Percentiles rank a stretch among this genome's conserved stretches.
Evolutionary conservation across 2,329 filamentous ascomycete genomes (phyloP).

Genomic region (Magnaporthiopsis rhizophila): DNA sequence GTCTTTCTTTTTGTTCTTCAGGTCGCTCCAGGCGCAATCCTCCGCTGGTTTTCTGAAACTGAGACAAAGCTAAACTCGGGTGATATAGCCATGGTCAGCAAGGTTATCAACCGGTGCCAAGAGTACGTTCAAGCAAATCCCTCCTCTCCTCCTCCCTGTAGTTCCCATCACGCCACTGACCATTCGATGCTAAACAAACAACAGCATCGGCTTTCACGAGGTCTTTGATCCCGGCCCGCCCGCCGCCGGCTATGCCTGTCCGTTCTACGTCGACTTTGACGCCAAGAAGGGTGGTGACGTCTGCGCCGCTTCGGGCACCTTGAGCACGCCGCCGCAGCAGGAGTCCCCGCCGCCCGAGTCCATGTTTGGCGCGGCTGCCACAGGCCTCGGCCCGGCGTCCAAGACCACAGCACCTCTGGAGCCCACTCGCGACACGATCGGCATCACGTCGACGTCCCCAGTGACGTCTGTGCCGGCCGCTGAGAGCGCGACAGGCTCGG

Average conservation of each 20-base stretch:
- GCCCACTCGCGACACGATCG: background rate
- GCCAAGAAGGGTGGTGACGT: background rate
- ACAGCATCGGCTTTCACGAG: constrained; percentile 19
- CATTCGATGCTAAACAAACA: background rate
- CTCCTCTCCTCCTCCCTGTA: background rate
- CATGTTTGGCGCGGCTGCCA: constrained; percentile 3
- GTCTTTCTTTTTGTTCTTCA: constrained; percentile 17
- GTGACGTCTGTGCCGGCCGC: background rate
- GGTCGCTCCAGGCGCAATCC: background rate
- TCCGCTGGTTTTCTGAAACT: background rate
- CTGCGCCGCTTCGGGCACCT: background rate
- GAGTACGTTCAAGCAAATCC: constrained; percentile 30
- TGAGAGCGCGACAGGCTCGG: background rate
- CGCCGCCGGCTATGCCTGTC: constrained; percentile 20
- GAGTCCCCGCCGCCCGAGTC: background rate
- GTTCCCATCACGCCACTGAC: background rate
- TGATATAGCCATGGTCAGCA: constrained; percentile 40
- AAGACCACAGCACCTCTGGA: background rate
- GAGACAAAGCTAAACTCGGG: background rate
- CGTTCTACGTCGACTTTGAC: constrained; percentile 9
- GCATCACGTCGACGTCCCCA: background rate
- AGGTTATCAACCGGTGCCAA: constrained; percentile 42
- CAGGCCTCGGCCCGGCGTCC: background rate
- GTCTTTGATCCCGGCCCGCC: constrained; percentile 29
- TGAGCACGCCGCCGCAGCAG: background rate